Conservation (phyloP, 73 alveolate species). For the Breviolum minutum region DNA sequence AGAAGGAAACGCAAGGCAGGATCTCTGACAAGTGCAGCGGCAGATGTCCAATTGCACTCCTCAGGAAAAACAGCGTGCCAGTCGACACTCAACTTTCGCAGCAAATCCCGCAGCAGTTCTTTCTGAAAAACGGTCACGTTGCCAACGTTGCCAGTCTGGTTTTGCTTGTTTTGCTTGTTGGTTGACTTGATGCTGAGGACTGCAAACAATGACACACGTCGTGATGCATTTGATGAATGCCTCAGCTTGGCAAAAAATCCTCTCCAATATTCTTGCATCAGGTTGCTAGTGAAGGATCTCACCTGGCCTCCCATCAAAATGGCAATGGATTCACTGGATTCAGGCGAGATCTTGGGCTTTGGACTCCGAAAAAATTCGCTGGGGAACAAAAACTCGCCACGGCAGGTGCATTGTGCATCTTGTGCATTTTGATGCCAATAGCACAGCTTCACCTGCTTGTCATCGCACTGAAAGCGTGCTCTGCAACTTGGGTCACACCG, state of each 20-base stretch:
- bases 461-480: too few relatives aligned
- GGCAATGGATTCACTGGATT: neutral
- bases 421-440: too few relatives aligned
- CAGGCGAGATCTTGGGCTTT: too few relatives aligned
- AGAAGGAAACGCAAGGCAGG: neutral
- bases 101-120: neutral
- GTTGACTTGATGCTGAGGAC: neutral
- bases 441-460: too few relatives aligned
- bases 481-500: too few relatives aligned
- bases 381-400: neutral
- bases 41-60: neutral
- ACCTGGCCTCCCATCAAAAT: neutral
- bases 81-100: neutral
- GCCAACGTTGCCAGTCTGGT: too few relatives aligned
- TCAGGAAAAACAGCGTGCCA: neutral
- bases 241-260: neutral
- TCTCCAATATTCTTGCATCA: neutral
- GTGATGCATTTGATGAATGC: too few relatives aligned
- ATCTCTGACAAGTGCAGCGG: neutral
- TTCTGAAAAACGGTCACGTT: neutral
- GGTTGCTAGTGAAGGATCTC: neutral
- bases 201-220: neutral
- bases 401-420: too few relatives aligned
- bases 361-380: neutral
- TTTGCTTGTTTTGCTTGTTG: neutral